Evolutionary conservation across 805 yeast species (phyloP).

Genomic region (Pichia membranifaciens): DNA sequence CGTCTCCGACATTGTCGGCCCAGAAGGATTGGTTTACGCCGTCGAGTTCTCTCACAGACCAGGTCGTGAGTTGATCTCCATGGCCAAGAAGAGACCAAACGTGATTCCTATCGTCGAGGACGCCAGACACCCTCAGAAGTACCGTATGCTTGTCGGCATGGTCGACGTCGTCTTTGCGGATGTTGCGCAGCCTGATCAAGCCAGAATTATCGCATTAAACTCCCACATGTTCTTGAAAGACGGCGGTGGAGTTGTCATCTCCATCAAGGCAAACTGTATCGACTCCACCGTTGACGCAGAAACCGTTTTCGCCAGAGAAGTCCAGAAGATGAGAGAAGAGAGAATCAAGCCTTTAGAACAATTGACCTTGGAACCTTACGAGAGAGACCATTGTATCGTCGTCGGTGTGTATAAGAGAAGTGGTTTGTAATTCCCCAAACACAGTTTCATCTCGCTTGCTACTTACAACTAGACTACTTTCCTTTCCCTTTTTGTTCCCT

Average conservation of each 20-base stretch:
- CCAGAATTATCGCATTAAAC: slow-evolving; percentile 98
- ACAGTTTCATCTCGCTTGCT: not conserved
- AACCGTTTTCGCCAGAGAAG: slow-evolving; percentile 98
- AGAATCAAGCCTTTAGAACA: slow-evolving; percentile 98
- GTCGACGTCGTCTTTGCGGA: slow-evolving; percentile 98
- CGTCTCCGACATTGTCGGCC: slow-evolving; percentile 97
- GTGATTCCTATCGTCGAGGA: slow-evolving; percentile 98
- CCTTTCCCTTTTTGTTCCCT: not conserved
- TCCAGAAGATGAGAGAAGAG: slow-evolving; percentile 97
- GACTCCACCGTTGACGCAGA: slow-evolving; percentile 99
- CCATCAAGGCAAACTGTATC: slow-evolving; percentile 99
- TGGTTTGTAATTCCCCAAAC: slow-evolving; percentile 42
- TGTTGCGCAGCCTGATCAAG: slow-evolving; percentile 99
- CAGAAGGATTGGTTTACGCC: slow-evolving; percentile 98
- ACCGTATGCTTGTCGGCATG: slow-evolving; percentile 98
- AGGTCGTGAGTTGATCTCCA: slow-evolving; percentile 97
- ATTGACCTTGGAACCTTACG: slow-evolving; percentile 98
- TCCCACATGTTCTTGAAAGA: slow-evolving; percentile 97
- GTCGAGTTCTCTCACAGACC: slow-evolving; percentile 99
- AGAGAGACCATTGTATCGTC: slow-evolving; percentile 99
- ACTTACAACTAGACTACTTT: not conserved
- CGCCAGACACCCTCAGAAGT: slow-evolving; percentile 99
- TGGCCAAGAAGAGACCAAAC: slow-evolving; percentile 99
- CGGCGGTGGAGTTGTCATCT: slow-evolving; percentile 97
- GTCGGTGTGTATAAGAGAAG: slow-evolving; percentile 95